Base-by-base conservation (phyloP, 306 rosid species). In the Chamaecrista fasciculata region DNA sequence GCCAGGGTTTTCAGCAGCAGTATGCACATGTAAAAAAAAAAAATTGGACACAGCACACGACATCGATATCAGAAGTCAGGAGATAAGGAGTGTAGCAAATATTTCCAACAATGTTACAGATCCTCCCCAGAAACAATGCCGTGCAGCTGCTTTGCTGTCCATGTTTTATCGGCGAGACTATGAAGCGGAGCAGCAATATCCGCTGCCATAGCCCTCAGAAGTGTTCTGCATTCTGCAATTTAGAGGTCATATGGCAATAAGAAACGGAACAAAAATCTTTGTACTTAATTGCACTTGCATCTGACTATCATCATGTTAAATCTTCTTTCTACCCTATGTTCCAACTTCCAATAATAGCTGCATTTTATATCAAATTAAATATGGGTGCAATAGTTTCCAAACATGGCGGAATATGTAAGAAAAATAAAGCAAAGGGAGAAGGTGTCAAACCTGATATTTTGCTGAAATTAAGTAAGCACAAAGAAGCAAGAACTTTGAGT, bases 401-500 rank as follows among this genome's bases (percentile, higher is more conserved):
- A 51, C 21, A 3, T 34, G 20, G 9, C 11, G 48, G 49, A 14
- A 49, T 28, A 21, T 53, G 6, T 4, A 29, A 11, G 24, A 37
- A n/a, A 25, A 25, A 9, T 11, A 29, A 20, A 34, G 11, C 7
- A 20, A 51, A n/a, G 66, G 31, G 26, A 14, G n/a, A 64, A 44
- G 59, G 36, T n/a, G 70, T 23, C 69, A 15, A 67, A 92, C 96
- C 97, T 72, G 97, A 76, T 39, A 80, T 89, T 80, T 84, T 83
- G 82, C 87, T 89, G 82, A 92, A 84, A 78, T 87, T 84, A 74
- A 87, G 84, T 74, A 92, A 81, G 69, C 85, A 83, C 80, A 76
- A 57, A 21, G 96, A 80, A 73, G 95, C 90, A 76, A 92, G 89
- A 75, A 77, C 72, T 69, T 77, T 82, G 72, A 85, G 87, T 52